A percentile compares a stretch with the other conserved stretches of the same genome.
phyloP scores from a whole-genome alignment of 2,329 filamentous ascomycete species.

The Tolypocladium album region DNA sequence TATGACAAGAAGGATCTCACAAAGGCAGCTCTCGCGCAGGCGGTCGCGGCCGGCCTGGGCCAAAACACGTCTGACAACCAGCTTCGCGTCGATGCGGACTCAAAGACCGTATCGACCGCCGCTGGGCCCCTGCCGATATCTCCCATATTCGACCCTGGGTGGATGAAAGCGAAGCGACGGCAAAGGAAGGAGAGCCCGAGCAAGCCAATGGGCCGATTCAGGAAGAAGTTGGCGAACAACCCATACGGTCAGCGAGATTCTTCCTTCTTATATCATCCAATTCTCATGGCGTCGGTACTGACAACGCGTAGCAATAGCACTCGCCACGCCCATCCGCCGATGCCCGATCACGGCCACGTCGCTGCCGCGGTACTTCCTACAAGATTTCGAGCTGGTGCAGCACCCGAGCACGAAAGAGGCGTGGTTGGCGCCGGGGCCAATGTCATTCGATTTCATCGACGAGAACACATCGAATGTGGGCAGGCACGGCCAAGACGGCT shows the following conservation, averaged over 20 bases:
- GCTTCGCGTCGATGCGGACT: constrained; percentile 24
- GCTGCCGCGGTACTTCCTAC: constrained; percentile 53
- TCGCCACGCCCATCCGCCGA: constrained; percentile 48
- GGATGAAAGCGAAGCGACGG: constrained; percentile 31
- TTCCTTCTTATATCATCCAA: too few species aligned
- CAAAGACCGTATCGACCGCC: constrained; percentile 33
- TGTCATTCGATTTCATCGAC: constrained; percentile 18
- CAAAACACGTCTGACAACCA: constrained; percentile 15
- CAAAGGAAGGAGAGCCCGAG: constrained; percentile 27
- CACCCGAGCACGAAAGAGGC: constrained; percentile 41
- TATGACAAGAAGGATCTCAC: constrained; percentile 19
- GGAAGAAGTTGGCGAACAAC: constrained; percentile 48
- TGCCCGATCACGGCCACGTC: constrained; percentile 37
- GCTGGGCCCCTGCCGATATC: constrained; percentile 40
- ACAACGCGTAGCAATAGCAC: constrained; percentile 42
- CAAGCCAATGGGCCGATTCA: constrained; percentile 33
- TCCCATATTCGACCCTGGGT: constrained; percentile 41
- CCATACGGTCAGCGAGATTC: constrained; percentile 44
- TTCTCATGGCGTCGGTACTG: constrained; percentile 2
- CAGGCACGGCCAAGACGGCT: background rate
- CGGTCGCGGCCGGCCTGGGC: constrained; percentile 20
- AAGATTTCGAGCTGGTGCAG: constrained; percentile 44
- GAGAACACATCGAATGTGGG: constrained; percentile 3
- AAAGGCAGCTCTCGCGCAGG: constrained; percentile 16
- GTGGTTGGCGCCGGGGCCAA: constrained; percentile 45